Conservation (phyloP, 306 rosid genomes). For the Gynostemma pentaphyllum region DNA sequence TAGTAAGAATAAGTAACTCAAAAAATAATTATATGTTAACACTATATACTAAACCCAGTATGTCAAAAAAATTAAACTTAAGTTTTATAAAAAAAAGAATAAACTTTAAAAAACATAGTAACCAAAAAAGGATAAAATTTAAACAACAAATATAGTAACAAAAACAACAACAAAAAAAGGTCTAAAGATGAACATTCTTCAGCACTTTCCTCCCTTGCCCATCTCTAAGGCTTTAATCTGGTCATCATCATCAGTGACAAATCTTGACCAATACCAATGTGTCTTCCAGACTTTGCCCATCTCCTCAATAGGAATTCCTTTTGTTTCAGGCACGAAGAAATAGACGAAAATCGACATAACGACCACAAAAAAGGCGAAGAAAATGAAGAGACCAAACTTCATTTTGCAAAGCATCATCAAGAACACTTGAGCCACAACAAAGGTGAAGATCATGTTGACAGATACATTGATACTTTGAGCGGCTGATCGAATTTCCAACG, state of each 20-base stretch:
- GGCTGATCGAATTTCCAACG: constrained; percentile 79
- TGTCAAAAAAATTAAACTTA: too few species aligned
- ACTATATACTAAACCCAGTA: too few species aligned
- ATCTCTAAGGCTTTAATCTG: constrained; percentile 7
- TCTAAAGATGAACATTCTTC: neutral
- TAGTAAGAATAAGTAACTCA: too few species aligned
- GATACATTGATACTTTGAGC: constrained; percentile 88
- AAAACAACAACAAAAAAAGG: too few species aligned
- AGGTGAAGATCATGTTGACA: constrained; percentile 82
- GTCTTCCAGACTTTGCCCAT: constrained; percentile 61
- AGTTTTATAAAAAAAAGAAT: too few species aligned
- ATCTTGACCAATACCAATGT: constrained; percentile 73
- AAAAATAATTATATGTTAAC: too few species aligned
- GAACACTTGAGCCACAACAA: constrained; percentile 63
- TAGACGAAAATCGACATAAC: constrained; percentile 47
- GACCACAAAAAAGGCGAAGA: constrained; percentile 75
- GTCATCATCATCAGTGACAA: constrained; percentile 27
- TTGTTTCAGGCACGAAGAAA: constrained; percentile 69
- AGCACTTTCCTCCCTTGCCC: neutral
- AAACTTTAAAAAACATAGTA: too few species aligned
- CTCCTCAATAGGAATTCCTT: constrained; percentile 87
- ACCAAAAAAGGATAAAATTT: too few species aligned
- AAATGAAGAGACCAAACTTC: constrained; percentile 80
- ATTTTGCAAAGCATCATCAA: constrained; percentile 67
- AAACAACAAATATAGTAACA: too few species aligned